Evolutionary conservation across 1,284 basidiomycete genomes (phyloP), one percentile per base, ranked within the genome.

Genomic region (Boletus sp.): DNA sequence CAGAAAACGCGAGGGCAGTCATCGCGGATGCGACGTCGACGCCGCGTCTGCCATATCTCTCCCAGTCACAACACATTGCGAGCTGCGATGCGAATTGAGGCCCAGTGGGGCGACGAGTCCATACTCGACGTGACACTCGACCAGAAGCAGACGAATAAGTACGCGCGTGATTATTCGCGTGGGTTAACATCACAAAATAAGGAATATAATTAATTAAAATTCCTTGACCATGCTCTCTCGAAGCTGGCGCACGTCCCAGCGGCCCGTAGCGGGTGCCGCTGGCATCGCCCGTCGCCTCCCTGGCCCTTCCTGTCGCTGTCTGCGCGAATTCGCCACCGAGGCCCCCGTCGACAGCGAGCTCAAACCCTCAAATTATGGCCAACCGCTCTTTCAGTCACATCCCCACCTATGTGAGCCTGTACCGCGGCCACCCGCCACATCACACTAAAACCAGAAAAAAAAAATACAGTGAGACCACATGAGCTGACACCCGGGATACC

Each of bases 401-500:
- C 85, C 90, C 2, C 88, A 94, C 66, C 75, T 94, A 27, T 61
- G 84, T 78, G 60, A 55, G 77, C 47, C n/a, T 44, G 4, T 43
- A 48, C 48, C 34, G 5, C 22, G 17, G 25, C 51, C 53, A 12
- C 44, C 22, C 19, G 6, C 37, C 30, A 2, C 44, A 44, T 16
- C 20, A 6, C 38, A 44, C 49, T 55, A 20, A 57, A 38, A 26
- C 36, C 42, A 26, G 9, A 36, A 34, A 45, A 38, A 42, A 41
- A n/a, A n/a, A n/a, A n/a, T 41, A 1, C 48, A 72, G 76, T 91
- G 23, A 61, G 68, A 41, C 65, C 72, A 8, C 71, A 80, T 45
- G 88, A 97, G 56, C 73, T 94, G 20, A 97, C 93, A 0, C 87
- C 91, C 0, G 94, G 94, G 9, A 91, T 99, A 51, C 75, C 84